A percentile compares a stretch with the other conserved stretches of the same genome.
phyloP scores from a whole-genome alignment of 345 rosid species.

The Rhodomyrtus tomentosa region DNA sequence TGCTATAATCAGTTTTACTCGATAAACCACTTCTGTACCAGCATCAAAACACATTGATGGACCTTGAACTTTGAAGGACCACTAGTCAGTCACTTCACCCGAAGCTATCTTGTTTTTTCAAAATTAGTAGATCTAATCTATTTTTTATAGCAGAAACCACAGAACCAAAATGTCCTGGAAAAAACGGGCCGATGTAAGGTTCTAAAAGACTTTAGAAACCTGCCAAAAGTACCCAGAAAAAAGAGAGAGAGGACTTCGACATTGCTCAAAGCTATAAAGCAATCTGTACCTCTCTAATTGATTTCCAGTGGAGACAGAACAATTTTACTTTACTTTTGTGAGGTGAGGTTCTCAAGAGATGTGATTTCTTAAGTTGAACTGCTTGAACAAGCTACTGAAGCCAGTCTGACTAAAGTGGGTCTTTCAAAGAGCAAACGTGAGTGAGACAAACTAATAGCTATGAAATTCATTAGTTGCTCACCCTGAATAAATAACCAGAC shows the following conservation, averaged over 20 bases:
- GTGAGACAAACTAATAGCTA: not conserved
- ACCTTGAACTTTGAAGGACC: not conserved
- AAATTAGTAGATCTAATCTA: not conserved
- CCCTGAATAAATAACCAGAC: slow-evolving; percentile 73
- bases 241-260: not conserved
- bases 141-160: not conserved
- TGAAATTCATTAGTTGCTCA: slow-evolving; percentile 5
- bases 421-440: not conserved
- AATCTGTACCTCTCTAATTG: not conserved
- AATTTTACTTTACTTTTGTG: not conserved
- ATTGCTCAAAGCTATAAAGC: not conserved
- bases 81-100: not conserved
- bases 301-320: not conserved
- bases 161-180: not conserved
- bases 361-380: not conserved
- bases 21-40: not conserved
- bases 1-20: not conserved
- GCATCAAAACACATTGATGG: not conserved
- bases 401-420: not conserved
- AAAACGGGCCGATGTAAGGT: too few relatives aligned
- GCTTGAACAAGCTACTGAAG: not conserved
- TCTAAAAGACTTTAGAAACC: not conserved
- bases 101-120: not conserved
- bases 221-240: not conserved
- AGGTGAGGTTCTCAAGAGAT: not conserved